A percentile compares a stretch with the other conserved stretches of the same genome.
These are phyloP conservation scores for Podaxis sp. DNA, from an alignment of 768 basidiomycete genomes.

Conservation along the genomic window DNA sequence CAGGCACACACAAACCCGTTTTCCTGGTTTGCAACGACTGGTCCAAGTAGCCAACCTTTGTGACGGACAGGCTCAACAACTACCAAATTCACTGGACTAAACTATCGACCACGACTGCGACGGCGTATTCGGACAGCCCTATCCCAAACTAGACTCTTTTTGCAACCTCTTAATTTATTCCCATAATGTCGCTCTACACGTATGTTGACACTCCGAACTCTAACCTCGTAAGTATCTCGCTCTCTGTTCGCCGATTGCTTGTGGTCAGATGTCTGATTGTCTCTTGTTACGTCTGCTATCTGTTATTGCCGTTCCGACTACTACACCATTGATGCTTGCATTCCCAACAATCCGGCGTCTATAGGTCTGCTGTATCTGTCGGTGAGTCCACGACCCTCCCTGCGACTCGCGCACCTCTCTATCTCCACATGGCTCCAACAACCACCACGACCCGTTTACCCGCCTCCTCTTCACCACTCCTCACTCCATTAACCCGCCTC, in stretches of 20 bases:
- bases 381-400: conserved; percentile 32
- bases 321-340: not conserved
- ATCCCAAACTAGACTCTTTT: not conserved
- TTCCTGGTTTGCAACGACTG: not conserved
- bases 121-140: not conserved
- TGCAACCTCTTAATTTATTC: not conserved
- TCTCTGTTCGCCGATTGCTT: not conserved
- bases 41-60: not conserved
- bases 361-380: conserved; percentile 79
- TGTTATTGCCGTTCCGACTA: not conserved
- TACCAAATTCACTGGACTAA: not conserved
- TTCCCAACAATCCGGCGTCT: not conserved
- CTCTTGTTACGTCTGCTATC: not conserved
- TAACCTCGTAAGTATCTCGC: conserved; percentile 54
- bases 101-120: not conserved
- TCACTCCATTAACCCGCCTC: conserved; percentile 1
- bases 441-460: not conserved
- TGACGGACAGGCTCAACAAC: not conserved
- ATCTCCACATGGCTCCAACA: not conserved
- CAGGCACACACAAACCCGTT: not conserved
- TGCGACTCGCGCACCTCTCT: not conserved
- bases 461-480: not conserved
- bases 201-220: conserved; percentile 64
- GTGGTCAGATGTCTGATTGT: not conserved
- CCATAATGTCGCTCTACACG: conserved; percentile 43